Conservation (phyloP, 1,284 basidiomycete genomes). For the Cyathus olla region DNA sequence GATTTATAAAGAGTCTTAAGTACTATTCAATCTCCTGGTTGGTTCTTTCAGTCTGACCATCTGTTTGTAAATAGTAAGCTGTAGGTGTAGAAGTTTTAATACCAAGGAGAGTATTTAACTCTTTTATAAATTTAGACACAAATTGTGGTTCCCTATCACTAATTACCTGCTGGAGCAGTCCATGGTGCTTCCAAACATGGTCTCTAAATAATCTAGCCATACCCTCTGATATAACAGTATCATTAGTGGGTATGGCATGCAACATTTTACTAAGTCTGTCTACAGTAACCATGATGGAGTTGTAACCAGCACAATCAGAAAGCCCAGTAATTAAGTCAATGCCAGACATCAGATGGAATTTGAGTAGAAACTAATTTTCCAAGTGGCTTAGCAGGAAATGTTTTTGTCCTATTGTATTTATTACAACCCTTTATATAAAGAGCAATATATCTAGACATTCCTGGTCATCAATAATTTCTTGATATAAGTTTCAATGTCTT, state of each 20-base stretch:
- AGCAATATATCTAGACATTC: constrained; percentile 25
- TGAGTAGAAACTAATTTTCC: constrained; percentile 17
- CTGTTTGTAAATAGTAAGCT: constrained; percentile 31
- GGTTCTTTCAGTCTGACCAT: constrained; percentile 41
- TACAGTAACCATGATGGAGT: constrained; percentile 38
- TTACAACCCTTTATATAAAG: constrained; percentile 36
- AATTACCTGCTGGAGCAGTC: constrained; percentile 23
- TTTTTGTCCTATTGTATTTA: constrained; percentile 34
- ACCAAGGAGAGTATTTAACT: too few species aligned
- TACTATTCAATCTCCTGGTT: constrained; percentile 23
- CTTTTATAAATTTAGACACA: constrained; percentile 31
- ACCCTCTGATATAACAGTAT: constrained; percentile 12
- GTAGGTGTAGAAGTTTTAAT: constrained; percentile 28
- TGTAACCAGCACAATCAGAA: constrained; percentile 33
- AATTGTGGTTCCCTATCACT: constrained; percentile 48
- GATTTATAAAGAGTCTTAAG: constrained; percentile 15
- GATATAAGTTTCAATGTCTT: constrained; percentile 30
- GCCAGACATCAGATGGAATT: constrained; percentile 10
- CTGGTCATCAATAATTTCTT: constrained; percentile 45
- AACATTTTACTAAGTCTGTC: constrained; percentile 25
- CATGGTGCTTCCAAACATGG: constrained; percentile 20
- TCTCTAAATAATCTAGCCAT: constrained; percentile 17
- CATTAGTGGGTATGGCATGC: constrained; percentile 20
- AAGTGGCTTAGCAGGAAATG: constrained; percentile 3
- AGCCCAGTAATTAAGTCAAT: constrained; percentile 33